Base-by-base conservation (phyloP, 139 green algal genomes). In the Spirogloea muscicola region DNA sequence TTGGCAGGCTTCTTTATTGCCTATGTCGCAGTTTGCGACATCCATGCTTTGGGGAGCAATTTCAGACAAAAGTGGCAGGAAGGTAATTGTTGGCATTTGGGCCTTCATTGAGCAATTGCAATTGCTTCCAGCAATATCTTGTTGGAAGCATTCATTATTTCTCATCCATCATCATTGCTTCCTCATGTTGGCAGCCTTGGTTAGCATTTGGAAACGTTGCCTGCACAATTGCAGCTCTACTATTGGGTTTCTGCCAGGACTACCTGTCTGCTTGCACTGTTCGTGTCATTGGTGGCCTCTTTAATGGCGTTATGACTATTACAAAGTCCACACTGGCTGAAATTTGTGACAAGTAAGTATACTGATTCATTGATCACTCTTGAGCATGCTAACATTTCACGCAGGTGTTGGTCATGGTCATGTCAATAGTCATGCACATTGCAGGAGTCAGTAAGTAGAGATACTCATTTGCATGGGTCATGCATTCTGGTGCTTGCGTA, bases 291-390 rank as follows among this genome's bases (percentile, higher is more conserved):
- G 6, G 4, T 7, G 63, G 63, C 6, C 7, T 72, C 3, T 40
- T 72, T 21, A 72, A 72, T 16, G 34, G 63, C 7, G 38, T 33
- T 62, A 27, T 72, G 6, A 27, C 38, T 4, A 33, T 72, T 21
- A 72, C 38, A 38, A 72, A 72, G 39, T 44, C 63, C 6, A 72
- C 49, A 3, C 63, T 72, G 42, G 63, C 37, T n/a, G 63, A 48
- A 16, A 3, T 57, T 6, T 72, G 63, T 33, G 39, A 72, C 16
- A 49, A 69, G 55, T 64, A 16, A 9, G 55, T 49, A 13, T 13
- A 13, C 55, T 9, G 10, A 21, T 64, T 9, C 39, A 42, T 16
- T 27, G 10, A 13, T 13, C 55, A 10, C 55, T 9, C 36, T 9
- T 16, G 29, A 10, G 36, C 55, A 13, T 64, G 29, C 29, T 9